phyloP scores from a whole-genome alignment of 2,329 filamentous ascomycete species.

The Sporothrix inflata region DNA sequence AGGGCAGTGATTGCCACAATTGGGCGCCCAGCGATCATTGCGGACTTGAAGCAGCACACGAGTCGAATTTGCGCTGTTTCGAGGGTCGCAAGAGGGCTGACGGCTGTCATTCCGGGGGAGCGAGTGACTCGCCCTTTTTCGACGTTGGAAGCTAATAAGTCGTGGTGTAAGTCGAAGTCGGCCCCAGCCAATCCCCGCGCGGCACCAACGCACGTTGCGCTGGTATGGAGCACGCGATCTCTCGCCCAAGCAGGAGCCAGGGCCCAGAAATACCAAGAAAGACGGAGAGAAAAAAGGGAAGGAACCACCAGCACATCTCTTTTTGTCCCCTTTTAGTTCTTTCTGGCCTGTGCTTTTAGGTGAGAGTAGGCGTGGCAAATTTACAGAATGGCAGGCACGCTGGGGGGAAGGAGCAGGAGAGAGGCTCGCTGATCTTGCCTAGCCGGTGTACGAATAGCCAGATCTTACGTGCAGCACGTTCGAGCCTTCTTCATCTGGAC shows the following conservation, averaged over 20 bases:
- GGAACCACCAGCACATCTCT: background rate
- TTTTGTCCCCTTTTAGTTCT: background rate
- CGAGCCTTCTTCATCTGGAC: constrained; percentile 1
- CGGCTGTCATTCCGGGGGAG: constrained; percentile 13
- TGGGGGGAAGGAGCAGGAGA: background rate
- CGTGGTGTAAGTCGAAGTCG: constrained; percentile 24
- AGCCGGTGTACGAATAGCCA: background rate
- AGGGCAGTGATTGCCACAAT: constrained; percentile 24
- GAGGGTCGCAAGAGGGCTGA: constrained; percentile 8
- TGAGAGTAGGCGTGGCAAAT: constrained; percentile 13
- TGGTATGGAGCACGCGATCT: constrained; percentile 34
- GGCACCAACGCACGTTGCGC: constrained; percentile 32
- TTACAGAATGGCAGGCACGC: background rate
- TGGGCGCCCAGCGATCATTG: background rate
- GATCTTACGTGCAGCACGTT: constrained; percentile 3
- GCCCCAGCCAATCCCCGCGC: constrained; percentile 32
- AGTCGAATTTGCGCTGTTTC: background rate
- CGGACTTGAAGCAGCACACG: constrained; percentile 22
- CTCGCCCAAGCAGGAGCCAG: constrained; percentile 26
- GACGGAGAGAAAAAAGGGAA: constrained; percentile 2
- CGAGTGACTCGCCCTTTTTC: background rate
- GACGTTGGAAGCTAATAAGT: background rate
- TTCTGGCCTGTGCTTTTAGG: constrained; percentile 6
- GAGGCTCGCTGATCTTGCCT: background rate
- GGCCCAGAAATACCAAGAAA: constrained; percentile 6